Conservation (phyloP, 2,329 filamentous ascomycete genomes). For the Sporothrix sp. region DNA sequence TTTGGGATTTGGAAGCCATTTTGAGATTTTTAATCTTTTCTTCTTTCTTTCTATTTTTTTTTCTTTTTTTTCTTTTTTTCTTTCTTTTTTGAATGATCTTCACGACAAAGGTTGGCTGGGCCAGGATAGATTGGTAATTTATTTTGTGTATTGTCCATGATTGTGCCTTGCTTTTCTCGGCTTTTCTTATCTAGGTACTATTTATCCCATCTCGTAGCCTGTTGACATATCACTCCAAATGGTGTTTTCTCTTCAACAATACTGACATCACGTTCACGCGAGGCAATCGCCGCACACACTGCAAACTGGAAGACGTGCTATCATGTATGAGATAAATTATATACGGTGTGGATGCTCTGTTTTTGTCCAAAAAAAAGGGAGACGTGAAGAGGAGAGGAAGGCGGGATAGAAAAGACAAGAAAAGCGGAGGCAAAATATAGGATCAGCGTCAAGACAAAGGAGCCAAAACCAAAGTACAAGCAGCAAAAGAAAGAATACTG, state of each 20-base stretch:
- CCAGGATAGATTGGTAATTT: too few relatives aligned
- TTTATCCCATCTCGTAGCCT: not conserved
- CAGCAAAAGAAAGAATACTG: not conserved
- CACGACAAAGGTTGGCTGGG: too few relatives aligned
- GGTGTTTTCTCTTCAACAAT: too few relatives aligned
- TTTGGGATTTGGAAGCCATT: too few relatives aligned
- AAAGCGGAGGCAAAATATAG: not conserved
- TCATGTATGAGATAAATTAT: constrained; percentile 7
- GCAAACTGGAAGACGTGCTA: not conserved
- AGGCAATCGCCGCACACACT: too few relatives aligned
- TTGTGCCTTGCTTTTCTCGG: not conserved
- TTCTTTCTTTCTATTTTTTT: too few relatives aligned
- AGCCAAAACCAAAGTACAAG: not conserved
- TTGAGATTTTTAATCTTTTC: too few relatives aligned
- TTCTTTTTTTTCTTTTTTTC: too few relatives aligned
- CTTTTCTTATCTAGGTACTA: not conserved
- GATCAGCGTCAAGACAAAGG: not conserved
- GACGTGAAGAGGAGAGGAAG: not conserved
- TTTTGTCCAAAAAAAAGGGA: not conserved
- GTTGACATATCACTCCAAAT: too few relatives aligned
- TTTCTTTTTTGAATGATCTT: too few relatives aligned
- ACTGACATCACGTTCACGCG: too few relatives aligned
- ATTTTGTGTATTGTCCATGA: too few relatives aligned
- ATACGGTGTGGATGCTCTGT: constrained; percentile 4
- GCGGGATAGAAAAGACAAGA: not conserved